Evolutionary conservation across 2,329 filamentous ascomycete genomes (phyloP).

Genomic region (Talaromyces funiculosus): DNA sequence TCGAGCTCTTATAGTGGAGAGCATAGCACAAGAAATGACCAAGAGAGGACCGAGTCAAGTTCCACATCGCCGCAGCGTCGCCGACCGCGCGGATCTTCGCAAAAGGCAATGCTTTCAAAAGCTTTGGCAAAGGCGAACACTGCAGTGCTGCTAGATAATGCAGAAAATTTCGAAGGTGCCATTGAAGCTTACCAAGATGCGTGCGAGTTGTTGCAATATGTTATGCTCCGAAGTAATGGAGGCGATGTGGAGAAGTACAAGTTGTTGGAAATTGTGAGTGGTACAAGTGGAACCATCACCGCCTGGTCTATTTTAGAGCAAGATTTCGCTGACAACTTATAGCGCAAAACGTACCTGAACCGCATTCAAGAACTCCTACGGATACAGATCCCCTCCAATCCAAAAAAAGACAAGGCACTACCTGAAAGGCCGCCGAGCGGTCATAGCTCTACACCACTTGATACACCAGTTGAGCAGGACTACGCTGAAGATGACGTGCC

Average conservation of each 20-base stretch:
- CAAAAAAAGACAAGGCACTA: conserved; percentile 63
- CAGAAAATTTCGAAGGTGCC: conserved; percentile 86
- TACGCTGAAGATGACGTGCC: background rate
- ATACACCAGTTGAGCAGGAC: conserved; percentile 46
- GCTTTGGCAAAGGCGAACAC: conserved; percentile 93
- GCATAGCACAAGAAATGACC: conserved; percentile 15
- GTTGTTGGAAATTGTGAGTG: conserved; percentile 83
- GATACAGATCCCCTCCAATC: conserved; percentile 51
- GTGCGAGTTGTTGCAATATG: conserved; percentile 78
- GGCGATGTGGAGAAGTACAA: conserved; percentile 79
- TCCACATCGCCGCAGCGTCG: conserved; percentile 21
- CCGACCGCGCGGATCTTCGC: conserved; percentile 53
- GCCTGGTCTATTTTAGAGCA: background rate
- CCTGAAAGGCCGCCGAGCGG: conserved; percentile 64
- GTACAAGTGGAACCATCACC: background rate
- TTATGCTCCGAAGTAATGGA: conserved; percentile 75
- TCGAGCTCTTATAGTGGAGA: conserved; percentile 16
- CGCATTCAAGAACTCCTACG: conserved; percentile 81
- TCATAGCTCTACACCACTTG: conserved; percentile 9
- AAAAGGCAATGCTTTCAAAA: conserved; percentile 95
- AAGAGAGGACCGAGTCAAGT: conserved; percentile 23
- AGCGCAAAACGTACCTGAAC: conserved; percentile 85
- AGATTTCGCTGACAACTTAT: conserved; percentile 13
- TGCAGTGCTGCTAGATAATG: conserved; percentile 92
- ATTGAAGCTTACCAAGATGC: conserved; percentile 88